Evolutionary conservation across 306 rosid genomes (phyloP).

Genomic region (Inga oerstediana): DNA sequence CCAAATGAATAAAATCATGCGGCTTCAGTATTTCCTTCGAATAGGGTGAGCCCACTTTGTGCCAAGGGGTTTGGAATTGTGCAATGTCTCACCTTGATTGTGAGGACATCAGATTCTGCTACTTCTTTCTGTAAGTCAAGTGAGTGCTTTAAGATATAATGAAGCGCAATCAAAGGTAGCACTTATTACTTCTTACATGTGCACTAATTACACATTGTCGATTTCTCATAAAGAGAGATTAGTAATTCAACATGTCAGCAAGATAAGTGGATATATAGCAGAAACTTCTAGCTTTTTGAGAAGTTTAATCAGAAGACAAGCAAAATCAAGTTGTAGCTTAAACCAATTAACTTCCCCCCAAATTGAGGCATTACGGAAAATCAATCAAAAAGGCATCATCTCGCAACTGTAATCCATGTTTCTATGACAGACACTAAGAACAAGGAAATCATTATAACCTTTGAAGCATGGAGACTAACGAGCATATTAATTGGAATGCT

Average conservation of each 20-base stretch:
- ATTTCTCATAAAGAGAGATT: conserved; percentile 23
- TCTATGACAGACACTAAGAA: not conserved
- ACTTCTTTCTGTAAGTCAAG: conserved; percentile 31
- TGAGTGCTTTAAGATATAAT: conserved; percentile 18
- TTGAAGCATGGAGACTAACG: too few species aligned
- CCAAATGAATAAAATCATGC: conserved; percentile 55
- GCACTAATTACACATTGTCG: not conserved
- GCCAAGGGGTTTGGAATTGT: too few species aligned
- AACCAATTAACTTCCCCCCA: conserved; percentile 10
- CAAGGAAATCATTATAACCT: not conserved
- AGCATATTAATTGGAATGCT: not conserved
- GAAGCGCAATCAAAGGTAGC: conserved; percentile 7
- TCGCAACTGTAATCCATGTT: too few species aligned
- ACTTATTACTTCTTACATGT: conserved; percentile 19
- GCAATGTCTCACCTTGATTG: too few species aligned
- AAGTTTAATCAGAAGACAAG: conserved; percentile 2
- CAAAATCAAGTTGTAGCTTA: conserved; percentile 8
- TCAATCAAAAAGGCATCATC: not conserved
- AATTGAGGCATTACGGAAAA: conserved; percentile 6
- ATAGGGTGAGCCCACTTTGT: too few species aligned
- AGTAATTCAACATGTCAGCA: conserved; percentile 12
- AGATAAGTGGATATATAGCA: not conserved
- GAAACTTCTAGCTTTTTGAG: not conserved
- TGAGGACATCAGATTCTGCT: too few species aligned
- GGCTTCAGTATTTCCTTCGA: conserved; percentile 83